phyloP scores from a whole-genome alignment of 83 land plant species.

The Thuja plicata region DNA sequence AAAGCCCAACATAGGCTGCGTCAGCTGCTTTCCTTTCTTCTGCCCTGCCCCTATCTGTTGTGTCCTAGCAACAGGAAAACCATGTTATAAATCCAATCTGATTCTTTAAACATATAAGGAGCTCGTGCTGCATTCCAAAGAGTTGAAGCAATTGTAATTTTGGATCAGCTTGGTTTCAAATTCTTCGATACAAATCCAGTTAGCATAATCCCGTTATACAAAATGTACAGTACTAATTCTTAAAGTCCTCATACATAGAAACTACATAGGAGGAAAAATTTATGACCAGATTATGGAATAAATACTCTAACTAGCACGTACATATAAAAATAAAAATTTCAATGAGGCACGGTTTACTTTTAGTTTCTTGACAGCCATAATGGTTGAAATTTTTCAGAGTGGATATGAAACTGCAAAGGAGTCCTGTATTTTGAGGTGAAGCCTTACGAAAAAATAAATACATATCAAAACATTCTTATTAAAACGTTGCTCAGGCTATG shows the following conservation, averaged over 20 bases:
- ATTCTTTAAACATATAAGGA: not conserved
- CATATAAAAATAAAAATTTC: not conserved
- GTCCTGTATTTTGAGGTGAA: not conserved
- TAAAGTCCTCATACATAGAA: not conserved
- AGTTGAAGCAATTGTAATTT: not conserved
- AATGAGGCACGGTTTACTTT: not conserved
- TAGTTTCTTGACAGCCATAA: not conserved
- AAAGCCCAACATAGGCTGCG: constrained; percentile 86
- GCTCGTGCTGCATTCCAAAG: not conserved
- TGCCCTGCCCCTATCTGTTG: constrained; percentile 88
- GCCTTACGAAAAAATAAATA: not conserved
- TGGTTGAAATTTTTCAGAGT: not conserved
- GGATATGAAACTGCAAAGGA: not conserved
- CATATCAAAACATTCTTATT: not conserved
- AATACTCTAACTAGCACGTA: not conserved
- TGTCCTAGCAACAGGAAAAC: not conserved
- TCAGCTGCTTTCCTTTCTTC: constrained; percentile 91
- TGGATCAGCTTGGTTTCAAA: not conserved
- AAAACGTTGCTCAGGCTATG: not conserved
- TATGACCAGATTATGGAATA: not conserved
- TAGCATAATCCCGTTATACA: not conserved
- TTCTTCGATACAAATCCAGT: not conserved
- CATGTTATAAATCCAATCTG: constrained; percentile 5
- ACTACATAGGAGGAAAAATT: not conserved
- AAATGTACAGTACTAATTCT: not conserved